phyloP scores from a whole-genome alignment of 257 asterid species.

The Przewalskia tangutica region DNA sequence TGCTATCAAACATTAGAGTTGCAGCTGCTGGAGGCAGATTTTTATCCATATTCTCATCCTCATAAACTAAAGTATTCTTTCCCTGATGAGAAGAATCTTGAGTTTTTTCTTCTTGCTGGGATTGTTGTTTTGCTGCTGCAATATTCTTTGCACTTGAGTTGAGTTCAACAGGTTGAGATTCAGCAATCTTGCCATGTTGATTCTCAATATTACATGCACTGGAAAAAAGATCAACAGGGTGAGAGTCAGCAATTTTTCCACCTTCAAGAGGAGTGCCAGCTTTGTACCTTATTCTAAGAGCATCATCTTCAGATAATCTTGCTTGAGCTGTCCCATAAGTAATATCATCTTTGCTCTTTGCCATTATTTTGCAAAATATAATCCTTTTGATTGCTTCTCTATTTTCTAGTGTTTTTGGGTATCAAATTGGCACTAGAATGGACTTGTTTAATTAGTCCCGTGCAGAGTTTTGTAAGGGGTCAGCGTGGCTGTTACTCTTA shows the following conservation, averaged over 20 bases:
- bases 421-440: not conserved
- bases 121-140: not conserved
- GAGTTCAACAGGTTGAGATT: conserved; percentile 11
- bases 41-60: not conserved
- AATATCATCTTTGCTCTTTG: conserved; percentile 34
- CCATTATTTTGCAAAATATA: conserved; percentile 11
- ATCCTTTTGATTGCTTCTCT: not conserved
- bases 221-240: conserved; percentile 28
- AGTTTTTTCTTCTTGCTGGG: not conserved
- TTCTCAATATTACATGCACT: conserved; percentile 16
- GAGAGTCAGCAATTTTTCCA: conserved; percentile 33
- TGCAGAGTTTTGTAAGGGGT: not conserved
- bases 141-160: conserved; percentile 14
- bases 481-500: not conserved
- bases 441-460: not conserved
- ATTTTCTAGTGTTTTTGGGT: not conserved
- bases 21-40: not conserved
- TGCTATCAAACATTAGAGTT: not conserved
- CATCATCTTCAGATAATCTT: conserved; percentile 40
- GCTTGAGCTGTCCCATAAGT: conserved; percentile 32
- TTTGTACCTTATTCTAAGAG: conserved; percentile 29
- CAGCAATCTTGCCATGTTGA: conserved; percentile 6
- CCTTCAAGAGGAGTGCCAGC: conserved; percentile 39
- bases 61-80: not conserved
- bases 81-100: not conserved